Conservation (phyloP, 139 green algal genomes). For the Picochlorum sp. region DNA sequence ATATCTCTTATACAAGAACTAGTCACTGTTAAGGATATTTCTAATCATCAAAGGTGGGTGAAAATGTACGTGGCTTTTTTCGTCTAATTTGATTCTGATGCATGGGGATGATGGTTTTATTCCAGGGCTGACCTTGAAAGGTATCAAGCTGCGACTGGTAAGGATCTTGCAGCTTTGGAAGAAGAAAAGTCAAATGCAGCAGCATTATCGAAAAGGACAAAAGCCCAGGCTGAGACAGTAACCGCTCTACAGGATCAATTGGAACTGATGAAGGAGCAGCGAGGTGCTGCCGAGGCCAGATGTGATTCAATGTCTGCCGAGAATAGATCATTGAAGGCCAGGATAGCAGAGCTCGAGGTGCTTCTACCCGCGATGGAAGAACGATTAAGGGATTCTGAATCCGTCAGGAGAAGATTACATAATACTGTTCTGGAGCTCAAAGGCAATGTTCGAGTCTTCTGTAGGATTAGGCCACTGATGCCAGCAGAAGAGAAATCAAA, state of each 20-base stretch:
- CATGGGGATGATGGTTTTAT: no score
- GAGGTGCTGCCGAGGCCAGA: constrained; percentile 18
- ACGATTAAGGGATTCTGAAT: constrained; percentile 32
- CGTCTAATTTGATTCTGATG: no score
- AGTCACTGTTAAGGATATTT: constrained; percentile 7
- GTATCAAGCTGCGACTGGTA: constrained; percentile 28
- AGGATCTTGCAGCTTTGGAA: constrained; percentile 31
- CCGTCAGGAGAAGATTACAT: constrained; percentile 50
- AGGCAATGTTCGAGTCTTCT: constrained; percentile 86
- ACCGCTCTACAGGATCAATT: constrained; percentile 19
- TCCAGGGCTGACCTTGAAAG: constrained; percentile 15
- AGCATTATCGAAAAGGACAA: constrained; percentile 14
- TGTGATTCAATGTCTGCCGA: constrained; percentile 17
- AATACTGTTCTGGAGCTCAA: constrained; percentile 62
- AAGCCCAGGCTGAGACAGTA: constrained; percentile 25
- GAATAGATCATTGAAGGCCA: constrained; percentile 31
- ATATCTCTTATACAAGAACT: not conserved
- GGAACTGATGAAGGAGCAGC: constrained; percentile 13
- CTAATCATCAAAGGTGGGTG: constrained; percentile 1
- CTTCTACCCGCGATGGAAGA: constrained; percentile 24
- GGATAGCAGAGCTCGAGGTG: constrained; percentile 49
- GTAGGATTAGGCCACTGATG: constrained; percentile 47
- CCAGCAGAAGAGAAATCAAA: constrained; percentile 13
- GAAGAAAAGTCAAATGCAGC: constrained; percentile 13
- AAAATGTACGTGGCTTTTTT: no score